Base-by-base conservation (phyloP, 73 alveolate genomes). In the Paramecium pentaurelia region DNA sequence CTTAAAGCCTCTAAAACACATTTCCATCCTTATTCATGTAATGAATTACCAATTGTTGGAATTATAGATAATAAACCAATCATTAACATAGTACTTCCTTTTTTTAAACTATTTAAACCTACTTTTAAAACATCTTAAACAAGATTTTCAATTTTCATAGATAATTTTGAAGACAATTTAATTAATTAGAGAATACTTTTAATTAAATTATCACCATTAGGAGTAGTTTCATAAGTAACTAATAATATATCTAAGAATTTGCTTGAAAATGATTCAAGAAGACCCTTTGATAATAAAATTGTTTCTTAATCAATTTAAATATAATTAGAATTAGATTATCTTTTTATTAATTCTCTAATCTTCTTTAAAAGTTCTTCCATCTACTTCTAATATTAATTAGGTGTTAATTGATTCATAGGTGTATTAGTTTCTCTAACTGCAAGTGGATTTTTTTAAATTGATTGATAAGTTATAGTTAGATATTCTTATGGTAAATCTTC, bases 401-500 rank as follows among this genome's bases (percentile, higher is more conserved):
- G 27, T 16, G 54, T 68, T 12, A 58, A 20, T 71, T 70, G 10
- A 58, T 58, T 71, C 18, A 59, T 89, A 3, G 75, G 49, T 1
- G 90, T 71, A n/a, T 20, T 71, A 36, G 94, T 71, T 47, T 89
- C 94, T 44, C 84, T 34, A 5, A 87, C 86, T 7, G 94, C 94
- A 8, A 89, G 54, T 0, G 94, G 94, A 20, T 38, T 49, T 51
- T 71, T 89, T 45, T 89, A 47, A 22, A 89, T 73, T 8, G 83
- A 45, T 11, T 59, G 38, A 60, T 89, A 89, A n/a, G 75, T 36
- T 8, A 58, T 30, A 6, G 75, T 45, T 2, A 89, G 88, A 40
- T 71, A 71, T 14, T 89, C 94, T 25, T 25, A 60, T 68, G 86
- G 92, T 32, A 89, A 89, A 44, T 44, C 60, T 8, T 70, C 90